Percentiles rank a stretch among this genome's conserved stretches.
phyloP scores from a whole-genome alignment of 2,329 filamentous ascomycete species.

The Neonectria faginata region DNA sequence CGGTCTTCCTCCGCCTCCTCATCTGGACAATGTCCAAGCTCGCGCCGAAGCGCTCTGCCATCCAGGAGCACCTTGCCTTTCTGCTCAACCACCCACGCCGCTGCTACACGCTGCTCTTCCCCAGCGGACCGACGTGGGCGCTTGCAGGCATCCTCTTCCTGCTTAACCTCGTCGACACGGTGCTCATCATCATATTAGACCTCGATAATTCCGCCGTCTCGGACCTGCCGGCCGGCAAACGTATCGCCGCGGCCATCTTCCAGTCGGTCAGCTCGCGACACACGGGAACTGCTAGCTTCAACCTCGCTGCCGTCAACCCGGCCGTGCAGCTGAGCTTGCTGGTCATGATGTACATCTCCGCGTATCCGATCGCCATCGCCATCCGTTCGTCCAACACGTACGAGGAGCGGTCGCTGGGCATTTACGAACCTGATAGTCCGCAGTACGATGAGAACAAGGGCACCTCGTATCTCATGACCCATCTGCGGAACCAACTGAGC shows the following conservation, averaged over 20 bases:
- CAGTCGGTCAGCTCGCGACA: conserved; percentile 64
- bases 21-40: conserved; percentile 67
- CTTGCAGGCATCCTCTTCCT: conserved; percentile 62
- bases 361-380: conserved; percentile 70
- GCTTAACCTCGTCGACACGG: conserved; percentile 66
- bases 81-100: conserved; percentile 72
- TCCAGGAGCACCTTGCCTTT: conserved; percentile 63
- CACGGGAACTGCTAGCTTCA: conserved; percentile 63
- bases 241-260: conserved; percentile 68
- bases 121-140: conserved; percentile 69
- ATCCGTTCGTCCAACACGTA: conserved; percentile 72
- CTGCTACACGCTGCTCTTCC: conserved; percentile 73
- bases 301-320: conserved; percentile 62
- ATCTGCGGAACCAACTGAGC: conserved; percentile 54
- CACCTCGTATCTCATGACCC: conserved; percentile 48
- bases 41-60: conserved; percentile 52
- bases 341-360: conserved; percentile 75
- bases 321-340: conserved; percentile 69
- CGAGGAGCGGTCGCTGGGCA: conserved; percentile 70
- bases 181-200: conserved; percentile 65
- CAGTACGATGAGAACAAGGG: conserved; percentile 46
- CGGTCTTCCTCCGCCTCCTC: conserved; percentile 66
- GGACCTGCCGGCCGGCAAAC: conserved; percentile 56
- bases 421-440: conserved; percentile 57
- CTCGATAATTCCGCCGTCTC: conserved; percentile 64